Conservation (phyloP, 352 stramenopile genomes). For the Phytophthora sp. region DNA sequence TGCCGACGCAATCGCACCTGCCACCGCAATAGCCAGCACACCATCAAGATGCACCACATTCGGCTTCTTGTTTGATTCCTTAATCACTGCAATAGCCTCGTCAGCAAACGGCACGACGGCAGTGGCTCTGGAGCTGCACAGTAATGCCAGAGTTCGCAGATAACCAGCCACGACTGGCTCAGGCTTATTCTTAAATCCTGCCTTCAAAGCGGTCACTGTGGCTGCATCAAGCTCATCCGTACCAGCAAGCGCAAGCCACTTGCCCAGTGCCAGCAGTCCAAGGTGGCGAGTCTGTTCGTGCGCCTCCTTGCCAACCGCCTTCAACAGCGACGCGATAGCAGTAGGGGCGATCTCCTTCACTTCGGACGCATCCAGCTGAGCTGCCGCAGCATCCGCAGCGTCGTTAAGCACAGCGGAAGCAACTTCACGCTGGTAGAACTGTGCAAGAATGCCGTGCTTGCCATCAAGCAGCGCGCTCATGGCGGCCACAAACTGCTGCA, state of each 20-base stretch:
- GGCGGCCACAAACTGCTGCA: constrained; percentile 59
- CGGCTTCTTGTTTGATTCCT: constrained; percentile 80
- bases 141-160: constrained; percentile 58
- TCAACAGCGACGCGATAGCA: constrained; percentile 63
- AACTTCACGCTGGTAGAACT: constrained; percentile 88
- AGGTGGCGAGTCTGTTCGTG: constrained; percentile 83
- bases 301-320: constrained; percentile 82
- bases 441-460: constrained; percentile 85
- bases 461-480: constrained; percentile 73
- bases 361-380: constrained; percentile 37
- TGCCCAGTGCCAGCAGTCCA: constrained; percentile 72
- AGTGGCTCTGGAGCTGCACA: constrained; percentile 39
- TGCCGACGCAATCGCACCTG: constrained; percentile 58
- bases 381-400: constrained; percentile 44
- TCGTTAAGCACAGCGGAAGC: constrained; percentile 70
- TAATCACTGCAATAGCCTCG: constrained; percentile 61
- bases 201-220: constrained; percentile 47
- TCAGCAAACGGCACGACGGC: constrained; percentile 43
- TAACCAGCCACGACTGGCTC: constrained; percentile 74
- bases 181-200: constrained; percentile 75
- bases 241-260: constrained; percentile 68
- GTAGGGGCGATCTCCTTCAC: constrained; percentile 47
- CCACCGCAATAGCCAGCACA: constrained; percentile 69
- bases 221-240: constrained; percentile 53
- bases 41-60: constrained; percentile 79